Conservation (phyloP, 164 flowering plant genomes). For the Vitis labrusca region DNA sequence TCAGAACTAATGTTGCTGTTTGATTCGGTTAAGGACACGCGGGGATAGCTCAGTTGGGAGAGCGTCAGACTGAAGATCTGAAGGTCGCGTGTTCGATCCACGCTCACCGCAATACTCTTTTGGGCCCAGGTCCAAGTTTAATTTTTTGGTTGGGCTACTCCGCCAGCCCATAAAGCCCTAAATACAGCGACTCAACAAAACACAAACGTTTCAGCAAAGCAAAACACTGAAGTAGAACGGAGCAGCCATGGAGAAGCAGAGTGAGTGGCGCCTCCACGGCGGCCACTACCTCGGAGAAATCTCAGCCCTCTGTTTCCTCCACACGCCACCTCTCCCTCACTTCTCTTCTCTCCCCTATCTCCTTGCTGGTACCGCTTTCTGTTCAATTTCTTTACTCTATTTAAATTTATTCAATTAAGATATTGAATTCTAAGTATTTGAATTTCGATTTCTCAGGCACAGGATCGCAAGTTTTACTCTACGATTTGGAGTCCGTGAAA, state of each 20-base stretch:
- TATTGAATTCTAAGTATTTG: too few species aligned
- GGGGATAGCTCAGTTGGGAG: slow-evolving; percentile 20
- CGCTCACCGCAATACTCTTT: slow-evolving; percentile 58
- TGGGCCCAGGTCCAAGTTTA: too few species aligned
- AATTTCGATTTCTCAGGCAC: slow-evolving; percentile 42
- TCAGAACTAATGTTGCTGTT: too few species aligned
- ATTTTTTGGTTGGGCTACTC: too few species aligned
- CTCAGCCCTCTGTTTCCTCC: slow-evolving; percentile 83
- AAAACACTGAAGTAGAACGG: background rate
- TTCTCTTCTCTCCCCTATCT: slow-evolving; percentile 69
- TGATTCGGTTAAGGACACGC: too few species aligned
- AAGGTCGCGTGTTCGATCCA: slow-evolving; percentile 95
- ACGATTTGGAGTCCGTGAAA: slow-evolving; percentile 48
- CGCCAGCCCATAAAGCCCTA: background rate
- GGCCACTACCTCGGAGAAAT: slow-evolving; percentile 86
- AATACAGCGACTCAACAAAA: background rate
- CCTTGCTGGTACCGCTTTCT: slow-evolving; percentile 54
- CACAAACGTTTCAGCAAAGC: background rate
- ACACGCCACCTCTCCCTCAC: slow-evolving; percentile 35
- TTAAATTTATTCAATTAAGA: background rate
- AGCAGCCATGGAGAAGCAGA: slow-evolving; percentile 23
- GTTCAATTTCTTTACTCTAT: background rate
- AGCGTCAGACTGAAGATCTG: slow-evolving; percentile 93
- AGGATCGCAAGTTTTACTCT: slow-evolving; percentile 77
- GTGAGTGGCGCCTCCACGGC: slow-evolving; percentile 36